A percentile compares a stretch with the other conserved stretches of the same genome.
These are phyloP conservation scores for Rhododendron ferrugineum DNA, from an alignment of 148 eudicot species.

Conservation along the genomic window DNA sequence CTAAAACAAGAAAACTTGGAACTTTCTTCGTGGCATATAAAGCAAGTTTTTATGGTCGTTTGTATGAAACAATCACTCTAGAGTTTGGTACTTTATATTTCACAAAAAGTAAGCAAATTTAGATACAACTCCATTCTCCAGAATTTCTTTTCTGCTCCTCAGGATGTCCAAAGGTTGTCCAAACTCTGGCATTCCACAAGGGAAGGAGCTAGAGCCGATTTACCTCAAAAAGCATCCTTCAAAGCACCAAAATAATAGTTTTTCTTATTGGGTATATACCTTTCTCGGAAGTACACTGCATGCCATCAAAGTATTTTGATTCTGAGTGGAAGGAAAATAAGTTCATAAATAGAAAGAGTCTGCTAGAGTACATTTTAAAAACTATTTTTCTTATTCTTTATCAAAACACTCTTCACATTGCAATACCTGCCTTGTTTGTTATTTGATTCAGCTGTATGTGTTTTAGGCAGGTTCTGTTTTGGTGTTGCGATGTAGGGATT, in stretches of 20 bases:
- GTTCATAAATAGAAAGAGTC: neutral
- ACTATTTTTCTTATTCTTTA: neutral
- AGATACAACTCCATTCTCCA: neutral
- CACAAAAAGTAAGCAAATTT: neutral
- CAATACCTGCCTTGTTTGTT: neutral
- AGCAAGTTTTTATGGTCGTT: neutral
- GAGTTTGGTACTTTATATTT: neutral
- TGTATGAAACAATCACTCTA: neutral
- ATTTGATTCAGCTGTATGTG: neutral
- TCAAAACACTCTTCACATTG: neutral
- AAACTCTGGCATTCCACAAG: no score
- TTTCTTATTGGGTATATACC: neutral
- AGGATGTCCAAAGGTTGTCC: no score
- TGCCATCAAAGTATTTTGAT: neutral
- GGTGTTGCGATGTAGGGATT: neutral
- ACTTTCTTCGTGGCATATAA: neutral
- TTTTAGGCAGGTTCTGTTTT: neutral
- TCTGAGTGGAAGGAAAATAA: neutral
- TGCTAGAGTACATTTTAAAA: neutral
- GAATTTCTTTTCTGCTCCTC: neutral
- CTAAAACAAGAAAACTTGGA: neutral
- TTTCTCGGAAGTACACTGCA: neutral
- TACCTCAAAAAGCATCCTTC: neutral
- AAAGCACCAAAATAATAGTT: neutral
- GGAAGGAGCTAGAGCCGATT: no score